Evolutionary conservation across 2,329 filamentous ascomycete species (phyloP), one percentile per base, ranked within the genome.

Genomic region (Microdochium paspali): DNA sequence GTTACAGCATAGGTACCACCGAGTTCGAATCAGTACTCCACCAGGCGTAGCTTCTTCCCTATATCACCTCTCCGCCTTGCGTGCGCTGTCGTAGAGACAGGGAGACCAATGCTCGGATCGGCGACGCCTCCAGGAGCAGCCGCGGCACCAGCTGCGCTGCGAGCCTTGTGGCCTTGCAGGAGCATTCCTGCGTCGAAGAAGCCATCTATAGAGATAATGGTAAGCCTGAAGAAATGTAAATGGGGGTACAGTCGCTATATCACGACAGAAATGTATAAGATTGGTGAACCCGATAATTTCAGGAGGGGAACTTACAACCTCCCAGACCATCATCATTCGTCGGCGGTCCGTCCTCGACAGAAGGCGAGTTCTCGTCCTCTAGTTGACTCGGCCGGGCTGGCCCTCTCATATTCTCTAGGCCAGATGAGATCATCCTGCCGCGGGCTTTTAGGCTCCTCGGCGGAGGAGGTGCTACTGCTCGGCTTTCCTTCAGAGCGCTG

Each of bases 171-270:
- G 1, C 90, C 89, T 63, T 94, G 87, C 23, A 93, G 74, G 4
- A 96, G 78, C 89, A 96, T 95, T 13, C 91, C 91, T 1, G 91
- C 90, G 63, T 97, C 91, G 68, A 97, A 97, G 73, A 97, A 96
- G 26, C 91, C 91, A 72, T 96, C 90, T 95, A 61, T 13, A 47
- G 28, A 47, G 35, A 39, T n/a, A 46, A n/a, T n/a, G n/a, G n/a
- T n/a, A n/a, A n/a, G n/a, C n/a, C n/a, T n/a, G n/a, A n/a, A n/a
- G n/a, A n/a, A n/a, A n/a, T n/a, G n/a, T n/a, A n/a, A n/a, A n/a
- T n/a, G n/a, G n/a, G n/a, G n/a, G n/a, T n/a, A n/a, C n/a, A n/a
- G n/a, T n/a, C n/a, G n/a, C n/a, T n/a, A n/a, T n/a, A n/a, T n/a
- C n/a, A n/a, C n/a, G n/a, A n/a, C n/a, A n/a, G n/a, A n/a, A n/a